Evolutionary conservation across 192 early-diverging fungal genomes (phyloP), one percentile per base, ranked within the genome.

Genomic region (Gigaspora rosea): DNA sequence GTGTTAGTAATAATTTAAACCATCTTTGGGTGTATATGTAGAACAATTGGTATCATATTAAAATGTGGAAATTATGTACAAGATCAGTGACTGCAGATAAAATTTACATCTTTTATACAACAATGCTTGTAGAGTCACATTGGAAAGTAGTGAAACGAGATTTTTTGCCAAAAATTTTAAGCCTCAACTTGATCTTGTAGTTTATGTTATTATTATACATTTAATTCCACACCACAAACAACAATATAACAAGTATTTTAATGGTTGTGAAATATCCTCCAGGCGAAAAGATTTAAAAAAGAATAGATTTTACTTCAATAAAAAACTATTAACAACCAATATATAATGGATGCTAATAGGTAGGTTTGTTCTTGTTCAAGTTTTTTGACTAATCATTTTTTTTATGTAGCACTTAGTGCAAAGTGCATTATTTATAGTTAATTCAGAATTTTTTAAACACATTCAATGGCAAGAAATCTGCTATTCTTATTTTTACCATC

Each of bases 71-170:
- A 3, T 68, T 68, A 22, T 68, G 36, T 11, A 5, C 35, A n/a
- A 6, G 13, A 35, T 47, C 7, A n/a, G 15, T 1, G n/a, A 0
- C 9, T 35, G 18, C 9, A 68, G n/a, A 41, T 41, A 41, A 68
- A 68, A 46, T 68, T 47, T 48, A 3, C 36, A 20, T 68, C 35
- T 20, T 36, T 47, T 6, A 6, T 1, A 48, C 46, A 4, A 68
- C 15, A 3, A 68, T 68, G 36, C 35, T 68, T 10, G 36, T 16
- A 2, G 16, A 68, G 20, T 68, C 36, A 0, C 13, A 68, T 20
- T 68, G 36, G 36, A 68, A 68, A 68, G 65, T 68, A 68, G 13
- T 68, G 2, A 68, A 68, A 8, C 65, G 5, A 11, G 18, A 68
- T 68, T 68, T 36, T 48, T n/a, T 68, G n/a, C 10, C 35, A 36